Percentiles rank a stretch among this genome's conserved stretches.
Conservation (phyloP, 805 yeast species). For the Nakazawaea molendinolei region DNA sequence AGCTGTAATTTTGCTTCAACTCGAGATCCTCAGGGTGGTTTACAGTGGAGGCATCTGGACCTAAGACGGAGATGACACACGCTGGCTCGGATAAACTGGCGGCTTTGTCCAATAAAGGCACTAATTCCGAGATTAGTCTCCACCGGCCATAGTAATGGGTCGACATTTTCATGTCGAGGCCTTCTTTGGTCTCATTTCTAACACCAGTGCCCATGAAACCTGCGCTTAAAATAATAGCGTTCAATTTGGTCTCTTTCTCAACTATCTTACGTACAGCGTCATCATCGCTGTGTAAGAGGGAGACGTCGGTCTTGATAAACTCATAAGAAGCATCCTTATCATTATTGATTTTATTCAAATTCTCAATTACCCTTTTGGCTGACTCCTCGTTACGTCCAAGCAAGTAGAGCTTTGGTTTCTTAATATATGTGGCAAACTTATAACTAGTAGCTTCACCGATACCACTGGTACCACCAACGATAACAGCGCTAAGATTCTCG, state of each 20-base stretch:
- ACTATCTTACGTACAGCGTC: constrained; percentile 5
- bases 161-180: constrained; percentile 19
- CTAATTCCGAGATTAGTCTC: constrained; percentile 16
- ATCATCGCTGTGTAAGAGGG: constrained; percentile 9
- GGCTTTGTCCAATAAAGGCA: constrained; percentile 18
- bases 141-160: constrained; percentile 21
- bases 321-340: constrained; percentile 11
- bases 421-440: constrained; percentile 17
- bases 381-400: constrained; percentile 19
- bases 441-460: constrained; percentile 22
- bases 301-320: constrained; percentile 12
- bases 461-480: constrained; percentile 22
- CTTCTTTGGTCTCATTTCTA: constrained; percentile 21
- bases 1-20: constrained; percentile 16
- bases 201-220: constrained; percentile 28
- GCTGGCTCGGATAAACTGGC: constrained; percentile 17
- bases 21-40: constrained; percentile 18
- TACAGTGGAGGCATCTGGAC: constrained; percentile 17
- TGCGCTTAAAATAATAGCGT: constrained; percentile 12
- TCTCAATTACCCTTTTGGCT: constrained; percentile 16
- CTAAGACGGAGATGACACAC: constrained; percentile 19
- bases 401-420: constrained; percentile 19
- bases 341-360: constrained; percentile 16
- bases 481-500: constrained; percentile 14
- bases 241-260: constrained; percentile 13